Evolutionary conservation across 2,329 filamentous ascomycete species (phyloP).

Genomic region (Colletotrichum sojae): DNA sequence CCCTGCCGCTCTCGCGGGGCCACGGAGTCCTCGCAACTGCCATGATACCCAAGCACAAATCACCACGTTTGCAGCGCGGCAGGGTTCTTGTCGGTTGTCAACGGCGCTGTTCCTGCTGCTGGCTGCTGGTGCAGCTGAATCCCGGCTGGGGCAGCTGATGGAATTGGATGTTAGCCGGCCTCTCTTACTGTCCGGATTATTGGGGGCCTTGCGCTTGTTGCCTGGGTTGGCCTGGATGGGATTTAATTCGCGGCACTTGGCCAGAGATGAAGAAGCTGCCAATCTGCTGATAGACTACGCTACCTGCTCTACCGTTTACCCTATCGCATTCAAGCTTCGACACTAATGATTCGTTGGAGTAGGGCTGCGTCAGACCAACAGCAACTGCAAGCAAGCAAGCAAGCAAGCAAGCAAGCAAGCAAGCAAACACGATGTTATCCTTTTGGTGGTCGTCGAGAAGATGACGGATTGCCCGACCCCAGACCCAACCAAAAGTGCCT

Average conservation of each 20-base stretch:
- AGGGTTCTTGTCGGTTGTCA: slow-evolving; percentile 4
- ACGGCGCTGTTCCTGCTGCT: background rate
- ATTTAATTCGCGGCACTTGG: background rate
- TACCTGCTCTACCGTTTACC: slow-evolving; percentile 5
- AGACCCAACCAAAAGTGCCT: background rate
- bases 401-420: background rate
- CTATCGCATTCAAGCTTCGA: slow-evolving; percentile 11
- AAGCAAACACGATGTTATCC: no score
- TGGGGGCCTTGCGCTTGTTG: background rate
- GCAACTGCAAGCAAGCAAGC: background rate
- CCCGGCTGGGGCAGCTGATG: background rate
- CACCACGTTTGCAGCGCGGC: slow-evolving; percentile 27
- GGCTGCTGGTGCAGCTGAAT: background rate
- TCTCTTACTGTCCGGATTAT: background rate
- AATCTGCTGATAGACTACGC: background rate
- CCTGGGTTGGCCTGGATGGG: background rate
- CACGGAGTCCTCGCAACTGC: slow-evolving; percentile 20
- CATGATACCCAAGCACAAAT: slow-evolving; percentile 25
- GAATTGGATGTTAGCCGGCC: background rate
- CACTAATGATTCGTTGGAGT: background rate
- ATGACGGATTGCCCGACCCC: slow-evolving; percentile 10
- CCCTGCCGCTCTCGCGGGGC: slow-evolving; percentile 10
- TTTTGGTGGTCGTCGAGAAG: no score
- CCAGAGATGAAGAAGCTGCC: background rate
- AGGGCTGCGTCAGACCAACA: slow-evolving; percentile 20